A percentile compares a stretch with the other conserved stretches of the same genome.
These are phyloP conservation scores for Uronychia binucleata DNA, from an alignment of 73 alveolate genomes.

Conservation along the genomic window DNA sequence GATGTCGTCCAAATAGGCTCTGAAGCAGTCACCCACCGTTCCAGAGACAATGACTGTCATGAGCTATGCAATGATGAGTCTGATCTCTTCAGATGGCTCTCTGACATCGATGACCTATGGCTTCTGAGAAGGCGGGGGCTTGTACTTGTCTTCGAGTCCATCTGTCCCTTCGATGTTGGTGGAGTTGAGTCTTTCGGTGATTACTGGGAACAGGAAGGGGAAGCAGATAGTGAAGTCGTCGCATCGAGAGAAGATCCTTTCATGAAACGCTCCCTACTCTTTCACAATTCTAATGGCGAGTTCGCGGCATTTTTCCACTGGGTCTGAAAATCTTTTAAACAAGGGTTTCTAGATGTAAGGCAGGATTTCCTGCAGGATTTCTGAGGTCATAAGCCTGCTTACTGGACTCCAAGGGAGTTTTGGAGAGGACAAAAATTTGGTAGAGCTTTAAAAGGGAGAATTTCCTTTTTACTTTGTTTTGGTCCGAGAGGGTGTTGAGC, in stretches of 20 bases:
- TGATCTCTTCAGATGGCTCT: constrained; percentile 86
- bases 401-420: constrained; percentile 27
- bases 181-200: constrained; percentile 82
- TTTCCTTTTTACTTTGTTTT: constrained; percentile 54
- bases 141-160: constrained; percentile 81
- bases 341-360: constrained; percentile 57
- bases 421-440: constrained; percentile 41
- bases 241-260: constrained; percentile 40
- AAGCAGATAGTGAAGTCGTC: constrained; percentile 80
- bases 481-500: constrained; percentile 49
- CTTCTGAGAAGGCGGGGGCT: constrained; percentile 87
- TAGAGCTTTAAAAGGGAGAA: constrained; percentile 55
- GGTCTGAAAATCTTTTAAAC: constrained; percentile 64
- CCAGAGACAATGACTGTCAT: constrained; percentile 66
- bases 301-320: constrained; percentile 86
- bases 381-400: neutral
- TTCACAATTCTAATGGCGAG: constrained; percentile 73
- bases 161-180: constrained; percentile 91
- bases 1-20: constrained; percentile 80
- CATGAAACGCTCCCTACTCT: constrained; percentile 35
- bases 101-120: constrained; percentile 78
- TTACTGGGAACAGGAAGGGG: constrained; percentile 86
- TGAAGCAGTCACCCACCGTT: constrained; percentile 75
- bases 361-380: constrained; percentile 56
- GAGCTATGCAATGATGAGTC: constrained; percentile 76